Conservation (phyloP, 1,284 basidiomycete genomes). For the Polyporus tsugae region DNA sequence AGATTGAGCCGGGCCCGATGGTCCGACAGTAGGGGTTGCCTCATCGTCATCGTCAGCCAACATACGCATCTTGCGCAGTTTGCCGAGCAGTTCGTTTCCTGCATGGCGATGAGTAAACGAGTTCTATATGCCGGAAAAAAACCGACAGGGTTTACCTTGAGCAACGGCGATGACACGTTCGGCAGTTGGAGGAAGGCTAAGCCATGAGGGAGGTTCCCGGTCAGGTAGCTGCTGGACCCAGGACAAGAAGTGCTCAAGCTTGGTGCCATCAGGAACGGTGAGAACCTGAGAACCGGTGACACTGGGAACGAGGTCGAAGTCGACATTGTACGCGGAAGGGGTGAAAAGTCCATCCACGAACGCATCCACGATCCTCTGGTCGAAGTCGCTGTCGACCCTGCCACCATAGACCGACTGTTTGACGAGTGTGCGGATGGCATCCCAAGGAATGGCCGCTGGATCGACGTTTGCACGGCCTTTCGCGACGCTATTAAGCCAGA, state of each 20-base stretch:
- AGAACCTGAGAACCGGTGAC: constrained; percentile 67
- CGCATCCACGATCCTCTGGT: constrained; percentile 89
- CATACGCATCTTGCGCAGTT: constrained; percentile 92
- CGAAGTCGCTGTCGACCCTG: constrained; percentile 92
- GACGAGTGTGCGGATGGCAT: constrained; percentile 87
- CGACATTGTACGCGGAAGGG: constrained; percentile 87
- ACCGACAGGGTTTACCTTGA: constrained; percentile 69
- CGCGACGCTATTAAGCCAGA: constrained; percentile 83
- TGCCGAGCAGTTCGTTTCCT: constrained; percentile 86
- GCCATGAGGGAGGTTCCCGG: constrained; percentile 91
- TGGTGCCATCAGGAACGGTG: constrained; percentile 87
- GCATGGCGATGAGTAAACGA: constrained; percentile 18
- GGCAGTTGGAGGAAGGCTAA: constrained; percentile 89
- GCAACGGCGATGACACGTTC: constrained; percentile 91
- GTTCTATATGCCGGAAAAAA: neutral
- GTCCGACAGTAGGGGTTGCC: constrained; percentile 56
- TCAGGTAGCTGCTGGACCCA: constrained; percentile 92
- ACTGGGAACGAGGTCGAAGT: constrained; percentile 87
- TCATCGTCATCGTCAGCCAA: constrained; percentile 90
- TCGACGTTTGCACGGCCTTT: constrained; percentile 92
- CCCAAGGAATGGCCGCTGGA: constrained; percentile 92
- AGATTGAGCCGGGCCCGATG: constrained; percentile 63
- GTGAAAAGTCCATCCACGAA: constrained; percentile 93
- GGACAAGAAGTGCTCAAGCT: constrained; percentile 86
- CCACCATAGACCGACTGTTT: constrained; percentile 97